A percentile compares a stretch with the other conserved stretches of the same genome.
Evolutionary conservation across 352 stramenopile genomes (phyloP).

Genomic region (Thraustochytrium striatum): DNA sequence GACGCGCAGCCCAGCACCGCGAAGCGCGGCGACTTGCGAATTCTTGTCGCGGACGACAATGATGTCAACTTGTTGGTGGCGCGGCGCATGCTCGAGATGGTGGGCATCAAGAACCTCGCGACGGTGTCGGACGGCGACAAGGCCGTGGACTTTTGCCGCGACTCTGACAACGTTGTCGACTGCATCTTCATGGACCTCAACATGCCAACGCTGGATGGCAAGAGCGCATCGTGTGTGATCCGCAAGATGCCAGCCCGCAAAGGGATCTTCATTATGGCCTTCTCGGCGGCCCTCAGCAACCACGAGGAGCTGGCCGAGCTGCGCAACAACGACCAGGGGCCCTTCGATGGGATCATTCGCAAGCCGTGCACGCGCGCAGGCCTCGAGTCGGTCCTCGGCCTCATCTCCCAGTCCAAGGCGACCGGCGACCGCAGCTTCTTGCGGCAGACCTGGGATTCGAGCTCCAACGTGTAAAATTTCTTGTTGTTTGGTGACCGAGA

Average conservation of each 20-base stretch:
- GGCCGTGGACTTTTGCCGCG: constrained; percentile 22
- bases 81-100: constrained; percentile 68
- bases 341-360: constrained; percentile 13
- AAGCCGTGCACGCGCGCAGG: constrained; percentile 22
- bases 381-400: background rate
- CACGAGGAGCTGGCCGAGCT: background rate
- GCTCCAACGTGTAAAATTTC: no score
- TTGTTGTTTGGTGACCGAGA: no score
- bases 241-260: constrained; percentile 10
- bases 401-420: background rate
- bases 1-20: background rate
- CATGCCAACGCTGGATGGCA: constrained; percentile 35
- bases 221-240: background rate
- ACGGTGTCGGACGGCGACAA: constrained; percentile 35
- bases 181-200: constrained; percentile 38
- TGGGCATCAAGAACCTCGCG: constrained; percentile 51
- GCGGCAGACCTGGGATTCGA: no score
- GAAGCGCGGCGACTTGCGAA: constrained; percentile 52
- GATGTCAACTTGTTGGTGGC: constrained; percentile 54
- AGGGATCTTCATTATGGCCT: constrained; percentile 51
- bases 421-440: no score
- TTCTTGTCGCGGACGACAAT: constrained; percentile 58
- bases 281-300: constrained; percentile 52
- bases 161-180: background rate
- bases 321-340: background rate